These are phyloP conservation scores for Calonectria fujianensis DNA, from an alignment of 2,329 filamentous ascomycete species.

Conservation along the genomic window DNA sequence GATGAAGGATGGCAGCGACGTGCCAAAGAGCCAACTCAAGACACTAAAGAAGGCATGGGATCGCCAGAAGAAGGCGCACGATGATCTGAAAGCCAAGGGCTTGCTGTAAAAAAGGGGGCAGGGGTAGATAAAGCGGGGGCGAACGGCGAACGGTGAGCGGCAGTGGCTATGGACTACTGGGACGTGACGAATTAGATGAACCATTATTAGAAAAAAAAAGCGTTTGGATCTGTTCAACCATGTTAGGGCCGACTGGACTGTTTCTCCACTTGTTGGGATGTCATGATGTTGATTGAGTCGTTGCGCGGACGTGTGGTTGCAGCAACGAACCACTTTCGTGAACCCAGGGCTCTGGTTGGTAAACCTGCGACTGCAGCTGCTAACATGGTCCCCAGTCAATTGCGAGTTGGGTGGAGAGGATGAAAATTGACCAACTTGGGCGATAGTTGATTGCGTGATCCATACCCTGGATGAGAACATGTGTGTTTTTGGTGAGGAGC, in stretches of 20 bases:
- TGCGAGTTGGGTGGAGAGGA: conserved; percentile 10
- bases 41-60: conserved; percentile 94
- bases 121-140: conserved; percentile 1
- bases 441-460: conserved; percentile 35
- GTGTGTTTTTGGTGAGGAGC: background rate
- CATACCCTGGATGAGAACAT: conserved; percentile 39
- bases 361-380: conserved; percentile 8
- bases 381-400: conserved; percentile 16
- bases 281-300: background rate
- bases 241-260: conserved; percentile 13
- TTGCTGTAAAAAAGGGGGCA: conserved; percentile 46
- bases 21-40: conserved; percentile 87
- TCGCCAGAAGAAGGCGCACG: conserved; percentile 89
- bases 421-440: conserved; percentile 13
- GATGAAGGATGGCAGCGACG: conserved; percentile 84
- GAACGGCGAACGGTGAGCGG: conserved; percentile 15
- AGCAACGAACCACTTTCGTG: conserved; percentile 22
- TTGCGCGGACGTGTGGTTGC: background rate
- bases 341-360: conserved; percentile 26
- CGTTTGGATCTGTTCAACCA: conserved; percentile 29
- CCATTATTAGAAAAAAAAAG: conserved; percentile 35
- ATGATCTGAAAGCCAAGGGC: conserved; percentile 69
- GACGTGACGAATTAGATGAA: conserved; percentile 34
- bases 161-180: background rate
- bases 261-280: conserved; percentile 1